Percentiles rank a stretch among this genome's conserved stretches.
Evolutionary conservation across 306 rosid genomes (phyloP).

Genomic region (Dryas drummondii): DNA sequence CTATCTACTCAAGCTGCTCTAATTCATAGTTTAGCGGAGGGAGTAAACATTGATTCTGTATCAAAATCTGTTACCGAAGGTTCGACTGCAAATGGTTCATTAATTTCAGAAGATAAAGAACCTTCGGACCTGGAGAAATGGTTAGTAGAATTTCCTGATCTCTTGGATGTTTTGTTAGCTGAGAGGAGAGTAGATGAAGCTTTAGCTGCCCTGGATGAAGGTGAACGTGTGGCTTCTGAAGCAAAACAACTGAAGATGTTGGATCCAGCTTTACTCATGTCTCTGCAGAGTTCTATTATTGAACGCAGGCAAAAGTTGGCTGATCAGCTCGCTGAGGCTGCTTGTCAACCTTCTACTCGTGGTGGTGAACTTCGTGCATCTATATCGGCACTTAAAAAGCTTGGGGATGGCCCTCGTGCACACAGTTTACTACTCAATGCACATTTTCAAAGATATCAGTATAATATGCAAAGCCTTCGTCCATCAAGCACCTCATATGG

Average conservation of each 20-base stretch:
- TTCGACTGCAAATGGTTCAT: slow-evolving; percentile 38
- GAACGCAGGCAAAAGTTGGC: slow-evolving; percentile 81
- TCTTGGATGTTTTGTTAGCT: slow-evolving; percentile 87
- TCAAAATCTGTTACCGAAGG: slow-evolving; percentile 55
- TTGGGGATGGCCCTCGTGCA: slow-evolving; percentile 97
- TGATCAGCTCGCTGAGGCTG: slow-evolving; percentile 99
- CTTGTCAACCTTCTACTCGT: slow-evolving; percentile 96
- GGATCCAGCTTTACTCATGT: slow-evolving; percentile 48
- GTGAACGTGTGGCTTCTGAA: slow-evolving; percentile 74
- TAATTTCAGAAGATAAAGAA: slow-evolving; percentile 53
- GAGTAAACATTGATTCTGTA: slow-evolving; percentile 64
- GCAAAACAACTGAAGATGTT: slow-evolving; percentile 64
- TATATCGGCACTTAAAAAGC: slow-evolving; percentile 85
- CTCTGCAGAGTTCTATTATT: slow-evolving; percentile 66
- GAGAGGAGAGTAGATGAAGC: slow-evolving; percentile 96
- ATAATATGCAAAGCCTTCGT: slow-evolving; percentile 88
- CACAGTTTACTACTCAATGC: slow-evolving; percentile 84
- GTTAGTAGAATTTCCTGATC: slow-evolving; percentile 93
- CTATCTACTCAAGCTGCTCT: slow-evolving; percentile 93
- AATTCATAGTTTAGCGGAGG: slow-evolving; percentile 95
- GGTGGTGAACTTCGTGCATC: slow-evolving; percentile 92
- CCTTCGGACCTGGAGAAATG: slow-evolving; percentile 80
- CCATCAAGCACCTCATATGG: slow-evolving; percentile 98
- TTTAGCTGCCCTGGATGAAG: slow-evolving; percentile 83
- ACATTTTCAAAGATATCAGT: slow-evolving; percentile 83